Evolutionary conservation across 805 yeast species (phyloP).

Genomic region (Candida glaebosa): DNA sequence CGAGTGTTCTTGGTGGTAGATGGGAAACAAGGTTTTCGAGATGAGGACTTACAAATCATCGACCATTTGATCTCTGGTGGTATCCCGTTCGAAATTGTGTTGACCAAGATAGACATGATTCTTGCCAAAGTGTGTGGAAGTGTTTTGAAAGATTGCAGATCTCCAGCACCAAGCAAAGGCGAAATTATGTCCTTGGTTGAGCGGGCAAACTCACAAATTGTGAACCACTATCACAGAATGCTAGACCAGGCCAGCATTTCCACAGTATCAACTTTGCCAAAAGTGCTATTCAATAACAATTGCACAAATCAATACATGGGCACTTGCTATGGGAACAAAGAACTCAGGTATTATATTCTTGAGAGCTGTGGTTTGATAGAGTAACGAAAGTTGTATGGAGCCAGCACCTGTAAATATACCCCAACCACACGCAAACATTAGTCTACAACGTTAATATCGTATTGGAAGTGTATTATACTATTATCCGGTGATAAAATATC

Average conservation of each 20-base stretch:
- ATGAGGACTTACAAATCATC: conserved; percentile 53
- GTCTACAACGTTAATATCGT: neutral
- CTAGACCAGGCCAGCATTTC: conserved; percentile 27
- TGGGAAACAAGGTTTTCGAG: conserved; percentile 55
- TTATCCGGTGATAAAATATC: too few relatives aligned
- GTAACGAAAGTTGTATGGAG: conserved; percentile 4
- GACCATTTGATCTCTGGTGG: conserved; percentile 51
- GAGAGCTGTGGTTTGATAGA: conserved; percentile 47
- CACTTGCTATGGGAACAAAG: conserved; percentile 51
- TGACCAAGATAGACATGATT: conserved; percentile 72
- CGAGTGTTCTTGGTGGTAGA: conserved; percentile 63
- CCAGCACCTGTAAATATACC: too few relatives aligned
- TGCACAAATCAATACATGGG: conserved; percentile 26
- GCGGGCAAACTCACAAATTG: conserved; percentile 23
- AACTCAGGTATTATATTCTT: conserved; percentile 48
- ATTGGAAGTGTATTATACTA: neutral
- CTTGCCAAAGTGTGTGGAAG: conserved; percentile 17
- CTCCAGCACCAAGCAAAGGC: conserved; percentile 5
- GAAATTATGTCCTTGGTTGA: conserved; percentile 11
- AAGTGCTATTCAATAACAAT: conserved; percentile 54
- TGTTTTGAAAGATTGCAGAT: conserved; percentile 12
- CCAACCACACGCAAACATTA: too few relatives aligned
- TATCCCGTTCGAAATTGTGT: conserved; percentile 65
- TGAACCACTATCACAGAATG: conserved; percentile 30
- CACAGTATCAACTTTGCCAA: conserved; percentile 36